phyloP scores from a whole-genome alignment of 1,284 basidiomycete genomes.

The Leccinum solheimii region DNA sequence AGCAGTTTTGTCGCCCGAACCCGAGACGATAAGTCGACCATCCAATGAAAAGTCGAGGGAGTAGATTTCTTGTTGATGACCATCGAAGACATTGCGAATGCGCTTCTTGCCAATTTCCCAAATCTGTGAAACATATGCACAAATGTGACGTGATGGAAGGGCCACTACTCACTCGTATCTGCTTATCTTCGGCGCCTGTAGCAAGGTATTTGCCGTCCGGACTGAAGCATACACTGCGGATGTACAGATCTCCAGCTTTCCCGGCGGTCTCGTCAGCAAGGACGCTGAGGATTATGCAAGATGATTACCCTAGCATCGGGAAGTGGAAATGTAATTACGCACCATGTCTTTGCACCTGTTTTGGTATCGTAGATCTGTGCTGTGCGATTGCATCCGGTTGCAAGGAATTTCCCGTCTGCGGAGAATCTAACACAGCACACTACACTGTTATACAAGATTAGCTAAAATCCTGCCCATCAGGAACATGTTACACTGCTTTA shows the following conservation, averaged over 20 bases:
- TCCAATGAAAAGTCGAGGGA: conserved; percentile 85
- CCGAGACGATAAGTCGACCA: conserved; percentile 82
- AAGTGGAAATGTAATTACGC: conserved; percentile 17
- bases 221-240: conserved; percentile 82
- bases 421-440: conserved; percentile 85
- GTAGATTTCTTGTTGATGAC: conserved; percentile 90
- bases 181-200: conserved; percentile 83
- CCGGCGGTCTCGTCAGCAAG: conserved; percentile 67
- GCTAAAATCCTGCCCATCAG: background rate
- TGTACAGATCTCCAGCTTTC: conserved; percentile 75
- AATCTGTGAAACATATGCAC: conserved; percentile 48
- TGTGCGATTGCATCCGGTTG: conserved; percentile 77
- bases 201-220: conserved; percentile 81
- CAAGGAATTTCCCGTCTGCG: conserved; percentile 75
- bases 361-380: conserved; percentile 78
- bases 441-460: conserved; percentile 45
- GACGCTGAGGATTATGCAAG: conserved; percentile 45
- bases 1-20: conserved; percentile 88
- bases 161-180: conserved; percentile 66
- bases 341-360: conserved; percentile 67
- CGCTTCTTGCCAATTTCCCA: conserved; percentile 83
- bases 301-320: conserved; percentile 13
- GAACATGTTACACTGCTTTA: conserved; percentile 38
- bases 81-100: conserved; percentile 74
- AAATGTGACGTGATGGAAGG: conserved; percentile 8